Evolutionary conservation across 371 early-diverging fungal species (phyloP).

Genomic region (Apophysomyces trapeziformis): DNA sequence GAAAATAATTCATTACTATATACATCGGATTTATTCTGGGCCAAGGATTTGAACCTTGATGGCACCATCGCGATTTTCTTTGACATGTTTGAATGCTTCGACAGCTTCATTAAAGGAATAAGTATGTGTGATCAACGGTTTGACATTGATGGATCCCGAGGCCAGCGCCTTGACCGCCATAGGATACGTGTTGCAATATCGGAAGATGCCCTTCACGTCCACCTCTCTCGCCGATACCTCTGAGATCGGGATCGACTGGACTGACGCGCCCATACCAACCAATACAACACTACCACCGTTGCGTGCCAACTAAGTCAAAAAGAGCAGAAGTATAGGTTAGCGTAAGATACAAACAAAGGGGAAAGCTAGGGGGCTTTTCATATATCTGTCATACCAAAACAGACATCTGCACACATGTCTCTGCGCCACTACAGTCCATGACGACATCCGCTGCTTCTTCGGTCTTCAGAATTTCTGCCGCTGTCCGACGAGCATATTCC

Average conservation of each 20-base stretch:
- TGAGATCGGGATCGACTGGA: constrained; percentile 48
- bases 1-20: neutral
- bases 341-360: neutral
- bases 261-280: constrained; percentile 56
- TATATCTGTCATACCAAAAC: constrained; percentile 24
- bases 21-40: neutral
- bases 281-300: constrained; percentile 53
- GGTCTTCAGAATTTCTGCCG: constrained; percentile 26
- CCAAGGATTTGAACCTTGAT: constrained; percentile 54
- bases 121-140: constrained; percentile 51
- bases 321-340: neutral
- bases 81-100: constrained; percentile 55
- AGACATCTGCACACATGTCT: constrained; percentile 57
- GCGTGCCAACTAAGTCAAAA: constrained; percentile 38
- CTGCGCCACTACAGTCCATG: constrained; percentile 58
- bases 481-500: constrained; percentile 44
- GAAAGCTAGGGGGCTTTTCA: neutral
- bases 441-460: constrained; percentile 47
- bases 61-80: constrained; percentile 47
- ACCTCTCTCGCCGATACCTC: constrained; percentile 53
- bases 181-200: constrained; percentile 55
- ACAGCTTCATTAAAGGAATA: constrained; percentile 49
- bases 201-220: constrained; percentile 55
- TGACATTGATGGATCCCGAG: constrained; percentile 51
- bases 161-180: constrained; percentile 53